phyloP scores from a whole-genome alignment of 208 protist species.

The Trichomonas vaginalis region DNA sequence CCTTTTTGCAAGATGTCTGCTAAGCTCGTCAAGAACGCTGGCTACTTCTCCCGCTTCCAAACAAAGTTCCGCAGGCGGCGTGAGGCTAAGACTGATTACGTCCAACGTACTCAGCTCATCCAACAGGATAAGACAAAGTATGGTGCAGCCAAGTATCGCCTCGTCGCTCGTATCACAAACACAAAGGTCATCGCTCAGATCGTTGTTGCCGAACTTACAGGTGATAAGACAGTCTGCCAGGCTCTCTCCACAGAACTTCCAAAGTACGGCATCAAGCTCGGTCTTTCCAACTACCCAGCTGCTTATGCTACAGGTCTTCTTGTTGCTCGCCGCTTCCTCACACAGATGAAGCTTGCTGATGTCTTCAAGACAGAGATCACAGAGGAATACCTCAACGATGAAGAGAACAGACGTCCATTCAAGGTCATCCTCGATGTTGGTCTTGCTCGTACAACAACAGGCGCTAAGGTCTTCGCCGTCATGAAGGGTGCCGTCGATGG shows the following conservation, averaged over 20 bases:
- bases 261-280: slow-evolving; percentile 73
- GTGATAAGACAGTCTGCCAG: too few species aligned
- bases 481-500: too few species aligned
- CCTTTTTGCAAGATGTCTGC: background rate
- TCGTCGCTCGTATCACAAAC: slow-evolving; percentile 71
- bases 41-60: slow-evolving; percentile 94
- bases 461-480: too few species aligned
- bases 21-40: slow-evolving; percentile 54
- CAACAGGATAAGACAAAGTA: slow-evolving; percentile 96
- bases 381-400: too few species aligned
- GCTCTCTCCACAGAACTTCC: slow-evolving; percentile 90
- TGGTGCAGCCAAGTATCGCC: slow-evolving; percentile 86
- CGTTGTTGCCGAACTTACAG: too few species aligned
- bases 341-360: too few species aligned
- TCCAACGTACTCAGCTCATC: slow-evolving; percentile 71
- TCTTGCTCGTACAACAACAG: too few species aligned
- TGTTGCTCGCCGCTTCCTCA: too few species aligned
- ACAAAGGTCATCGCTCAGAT: slow-evolving; percentile 77
- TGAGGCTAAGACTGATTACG: slow-evolving; percentile 95
- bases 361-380: too few species aligned
- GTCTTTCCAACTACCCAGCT: slow-evolving; percentile 91
- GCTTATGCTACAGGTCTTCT: too few species aligned
- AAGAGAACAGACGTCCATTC: too few species aligned
- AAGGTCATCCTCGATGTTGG: too few species aligned
- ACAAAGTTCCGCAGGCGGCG: slow-evolving; percentile 72